Evolutionary conservation across 192 early-diverging fungal species (phyloP), one percentile per base, ranked within the genome.

Genomic region (Backusella liffmaniae): DNA sequence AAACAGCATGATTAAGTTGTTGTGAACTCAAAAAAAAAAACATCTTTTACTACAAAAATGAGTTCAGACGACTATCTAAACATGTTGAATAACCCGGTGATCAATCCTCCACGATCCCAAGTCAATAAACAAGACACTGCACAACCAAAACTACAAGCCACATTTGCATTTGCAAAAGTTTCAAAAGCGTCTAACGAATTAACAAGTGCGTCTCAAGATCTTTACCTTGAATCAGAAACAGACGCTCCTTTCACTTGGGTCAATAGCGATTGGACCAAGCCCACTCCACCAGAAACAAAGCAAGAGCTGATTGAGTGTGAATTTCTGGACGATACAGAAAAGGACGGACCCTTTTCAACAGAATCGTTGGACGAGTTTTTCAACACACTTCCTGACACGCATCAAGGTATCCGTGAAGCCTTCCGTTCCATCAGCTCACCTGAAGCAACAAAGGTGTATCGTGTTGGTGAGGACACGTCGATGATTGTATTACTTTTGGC

Each of bases 71-170:
- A 62, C 23, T 72, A 72, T 34, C 7, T 72, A 7, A 44, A 23
- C 42, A 46, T 72, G 42, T 26, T 72, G 26, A 72, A 72, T 39
- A 72, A 72, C 42, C 70, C 70, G 16, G 42, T 72, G 10, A 72
- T 72, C 37, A 72, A 72, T 9, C 70, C 70, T 30, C 44, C 70
- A 44, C 6, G 39, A 36, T 36, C 30, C 5, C 66, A 67, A 18
- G 41, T 6, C 39, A 44, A 37, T 32, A 42, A 23, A n/a, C 34
- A 42, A 41, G 69, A 70, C 1, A 37, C n/a, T 21, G 26, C 18
- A 29, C 15, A n/a, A 7, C 26, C 41, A 10, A 32, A 42, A 35
- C 35, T 26, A 2, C 67, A 37, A 8, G 0, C 41, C 0, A 13
- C 70, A 5, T 46, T 46, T 23, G 42, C 39, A 13, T 15, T 30